Evolutionary conservation across 345 rosid genomes (phyloP).

Genomic region (Orychophragmus violaceus): DNA sequence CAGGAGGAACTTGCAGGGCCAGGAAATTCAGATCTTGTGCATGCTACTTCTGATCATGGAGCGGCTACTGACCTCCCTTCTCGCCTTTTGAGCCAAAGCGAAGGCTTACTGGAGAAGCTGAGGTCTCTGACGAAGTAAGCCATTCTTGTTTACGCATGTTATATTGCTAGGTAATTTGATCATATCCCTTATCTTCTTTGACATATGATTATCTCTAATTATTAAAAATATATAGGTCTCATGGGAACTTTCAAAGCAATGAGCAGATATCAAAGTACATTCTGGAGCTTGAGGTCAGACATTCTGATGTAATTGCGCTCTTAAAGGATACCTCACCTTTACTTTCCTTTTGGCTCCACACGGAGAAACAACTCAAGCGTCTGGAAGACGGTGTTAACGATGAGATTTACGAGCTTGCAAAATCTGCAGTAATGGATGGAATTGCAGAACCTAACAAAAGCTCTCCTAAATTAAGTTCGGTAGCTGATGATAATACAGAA

Average conservation of each 20-base stretch:
- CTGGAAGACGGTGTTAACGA: conserved; percentile 57
- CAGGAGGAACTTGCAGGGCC: conserved; percentile 25
- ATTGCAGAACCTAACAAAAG: conserved; percentile 30
- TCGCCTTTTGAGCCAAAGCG: conserved; percentile 48
- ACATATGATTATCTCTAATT: conserved; percentile 11
- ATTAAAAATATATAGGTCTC: conserved; percentile 44
- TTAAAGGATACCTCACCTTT: conserved; percentile 43
- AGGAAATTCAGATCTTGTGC: conserved; percentile 17
- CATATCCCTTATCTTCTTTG: not conserved
- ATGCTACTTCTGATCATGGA: conserved; percentile 27
- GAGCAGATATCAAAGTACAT: conserved; percentile 52
- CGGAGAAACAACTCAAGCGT: conserved; percentile 62
- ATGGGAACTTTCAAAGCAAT: conserved; percentile 36
- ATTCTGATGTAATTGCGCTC: conserved; percentile 73
- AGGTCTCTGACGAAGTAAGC: conserved; percentile 66
- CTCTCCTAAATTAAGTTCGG: conserved; percentile 32
- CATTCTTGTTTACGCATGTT: not conserved
- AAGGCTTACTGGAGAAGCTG: conserved; percentile 65
- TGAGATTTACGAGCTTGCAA: conserved; percentile 64
- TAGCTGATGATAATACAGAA: conserved; percentile 17
- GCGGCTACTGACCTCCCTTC: conserved; percentile 36
- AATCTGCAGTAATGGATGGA: conserved; percentile 51
- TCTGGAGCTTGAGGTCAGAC: conserved; percentile 73
- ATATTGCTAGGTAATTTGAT: conserved; percentile 6
- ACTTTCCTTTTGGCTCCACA: conserved; percentile 78